Evolutionary conservation across 192 early-diverging fungal genomes (phyloP).

Genomic region (Coemansia sp.): DNA sequence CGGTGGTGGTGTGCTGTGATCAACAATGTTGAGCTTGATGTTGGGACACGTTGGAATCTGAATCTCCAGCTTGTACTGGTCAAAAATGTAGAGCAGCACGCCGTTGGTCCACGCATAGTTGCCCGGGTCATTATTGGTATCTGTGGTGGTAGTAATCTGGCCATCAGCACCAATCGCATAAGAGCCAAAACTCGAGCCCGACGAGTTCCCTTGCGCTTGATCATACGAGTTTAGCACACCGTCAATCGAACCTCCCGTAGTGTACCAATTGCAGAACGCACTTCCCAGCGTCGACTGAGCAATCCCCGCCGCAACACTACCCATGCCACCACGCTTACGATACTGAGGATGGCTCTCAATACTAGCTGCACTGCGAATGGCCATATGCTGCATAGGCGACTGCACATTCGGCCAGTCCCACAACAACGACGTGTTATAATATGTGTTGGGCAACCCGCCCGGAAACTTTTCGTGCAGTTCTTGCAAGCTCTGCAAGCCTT

Average conservation of each 20-base stretch:
- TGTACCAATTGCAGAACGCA: slow-evolving; percentile 70
- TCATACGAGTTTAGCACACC: slow-evolving; percentile 43
- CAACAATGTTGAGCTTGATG: slow-evolving; percentile 39
- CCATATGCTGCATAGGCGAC: slow-evolving; percentile 63
- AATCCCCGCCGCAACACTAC: slow-evolving; percentile 19
- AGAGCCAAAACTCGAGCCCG: slow-evolving; percentile 28
- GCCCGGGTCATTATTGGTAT: slow-evolving; percentile 7
- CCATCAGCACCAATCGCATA: slow-evolving; percentile 23
- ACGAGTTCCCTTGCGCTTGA: background rate
- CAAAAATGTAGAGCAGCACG: slow-evolving; percentile 38
- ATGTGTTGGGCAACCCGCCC: slow-evolving; percentile 64
- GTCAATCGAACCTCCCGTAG: slow-evolving; percentile 61
- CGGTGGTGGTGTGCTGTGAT: slow-evolving; percentile 1
- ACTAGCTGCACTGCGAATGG: slow-evolving; percentile 35
- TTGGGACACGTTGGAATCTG: slow-evolving; percentile 39
- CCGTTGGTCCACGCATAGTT: slow-evolving; percentile 48
- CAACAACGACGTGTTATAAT: slow-evolving; percentile 58
- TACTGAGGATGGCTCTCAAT: slow-evolving; percentile 1
- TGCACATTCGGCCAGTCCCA: slow-evolving; percentile 73
- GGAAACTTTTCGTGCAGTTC: slow-evolving; percentile 51
- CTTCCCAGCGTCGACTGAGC: slow-evolving; percentile 58
- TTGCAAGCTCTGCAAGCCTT: slow-evolving; percentile 50
- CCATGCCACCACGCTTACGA: background rate
- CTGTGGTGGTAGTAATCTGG: slow-evolving; percentile 22
- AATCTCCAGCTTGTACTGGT: slow-evolving; percentile 24